A percentile compares a stretch with the other conserved stretches of the same genome.
Conservation (phyloP, 345 rosid species). For the Bruguiera gymnorhiza region DNA sequence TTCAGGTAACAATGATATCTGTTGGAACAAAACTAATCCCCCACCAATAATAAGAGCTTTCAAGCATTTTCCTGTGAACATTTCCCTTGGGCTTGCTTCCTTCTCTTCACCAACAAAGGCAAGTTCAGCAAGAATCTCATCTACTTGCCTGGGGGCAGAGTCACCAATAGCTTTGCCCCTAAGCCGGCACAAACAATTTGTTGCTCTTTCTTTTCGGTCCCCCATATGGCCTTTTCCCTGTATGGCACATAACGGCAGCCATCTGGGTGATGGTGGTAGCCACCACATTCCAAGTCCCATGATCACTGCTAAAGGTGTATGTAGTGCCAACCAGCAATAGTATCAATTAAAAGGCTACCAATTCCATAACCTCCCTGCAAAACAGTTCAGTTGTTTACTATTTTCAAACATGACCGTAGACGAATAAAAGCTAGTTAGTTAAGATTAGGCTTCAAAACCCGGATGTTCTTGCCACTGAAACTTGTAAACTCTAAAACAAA, state of each 20-base stretch:
- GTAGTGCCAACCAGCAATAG: conserved; percentile 82
- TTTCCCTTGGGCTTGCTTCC: conserved; percentile 51
- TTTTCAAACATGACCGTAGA: neutral
- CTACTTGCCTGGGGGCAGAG: conserved; percentile 59
- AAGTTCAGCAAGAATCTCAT: conserved; percentile 73
- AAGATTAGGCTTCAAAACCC: conserved; percentile 11
- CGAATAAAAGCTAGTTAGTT: neutral
- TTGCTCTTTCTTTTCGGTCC: conserved; percentile 58
- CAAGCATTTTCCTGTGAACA: conserved; percentile 76
- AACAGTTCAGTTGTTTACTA: conserved; percentile 4
- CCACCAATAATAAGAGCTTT: conserved; percentile 81
- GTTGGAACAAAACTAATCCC: conserved; percentile 93
- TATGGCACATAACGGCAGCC: conserved; percentile 76
- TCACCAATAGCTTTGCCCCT: conserved; percentile 74
- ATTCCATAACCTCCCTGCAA: conserved; percentile 85
- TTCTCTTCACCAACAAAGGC: conserved; percentile 64
- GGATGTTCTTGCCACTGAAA: conserved; percentile 12
- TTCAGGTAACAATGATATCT: conserved; percentile 40
- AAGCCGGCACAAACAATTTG: conserved; percentile 55
- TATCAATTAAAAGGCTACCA: conserved; percentile 77
- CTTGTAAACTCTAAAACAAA: conserved; percentile 16
- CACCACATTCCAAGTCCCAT: conserved; percentile 98
- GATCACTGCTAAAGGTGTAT: conserved; percentile 74
- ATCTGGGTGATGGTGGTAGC: conserved; percentile 91
- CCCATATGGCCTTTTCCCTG: conserved; percentile 71